These are phyloP conservation scores for Xylaria scruposa DNA, from an alignment of 495 filamentous ascomycete genomes.

Conservation along the genomic window DNA sequence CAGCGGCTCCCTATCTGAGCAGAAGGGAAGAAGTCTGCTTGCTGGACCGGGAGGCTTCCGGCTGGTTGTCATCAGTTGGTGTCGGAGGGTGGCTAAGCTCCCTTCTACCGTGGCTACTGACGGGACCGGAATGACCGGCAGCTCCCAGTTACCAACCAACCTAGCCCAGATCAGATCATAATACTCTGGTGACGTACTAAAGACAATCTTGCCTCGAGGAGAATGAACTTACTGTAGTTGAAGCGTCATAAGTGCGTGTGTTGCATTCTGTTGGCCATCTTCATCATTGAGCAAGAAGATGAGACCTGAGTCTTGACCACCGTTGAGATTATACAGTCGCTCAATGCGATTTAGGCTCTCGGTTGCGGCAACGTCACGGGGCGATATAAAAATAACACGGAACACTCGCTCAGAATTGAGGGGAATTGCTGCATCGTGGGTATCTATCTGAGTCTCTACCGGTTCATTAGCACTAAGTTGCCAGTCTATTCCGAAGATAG, in stretches of 20 bases:
- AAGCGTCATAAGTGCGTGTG: conserved; percentile 48
- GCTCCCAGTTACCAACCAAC: conserved; percentile 33
- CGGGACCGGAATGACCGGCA: conserved; percentile 47
- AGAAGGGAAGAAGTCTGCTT: conserved; percentile 53
- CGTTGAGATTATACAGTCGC: conserved; percentile 52
- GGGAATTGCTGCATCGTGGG: conserved; percentile 62
- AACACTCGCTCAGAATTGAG: conserved; percentile 42
- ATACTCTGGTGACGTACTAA: neutral
- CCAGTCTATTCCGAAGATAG: neutral
- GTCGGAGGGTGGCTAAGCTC: conserved; percentile 40
- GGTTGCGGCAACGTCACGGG: conserved; percentile 47
- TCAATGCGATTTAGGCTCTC: conserved; percentile 50
- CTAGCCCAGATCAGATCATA: conserved; percentile 31
- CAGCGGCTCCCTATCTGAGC: conserved; percentile 45
- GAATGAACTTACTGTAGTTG: conserved; percentile 47
- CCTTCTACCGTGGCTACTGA: conserved; percentile 35
- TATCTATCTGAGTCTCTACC: conserved; percentile 57
- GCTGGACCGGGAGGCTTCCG: conserved; percentile 32
- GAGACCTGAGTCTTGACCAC: conserved; percentile 54
- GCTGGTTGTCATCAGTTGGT: conserved; percentile 27
- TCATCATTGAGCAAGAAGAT: conserved; percentile 56
- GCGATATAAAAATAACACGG: conserved; percentile 61
- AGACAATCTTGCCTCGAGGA: neutral
- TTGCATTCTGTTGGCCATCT: conserved; percentile 38
- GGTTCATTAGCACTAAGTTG: conserved; percentile 15